Base-by-base conservation (phyloP, 2,329 filamentous ascomycete species). In the Phoma herbarum region DNA sequence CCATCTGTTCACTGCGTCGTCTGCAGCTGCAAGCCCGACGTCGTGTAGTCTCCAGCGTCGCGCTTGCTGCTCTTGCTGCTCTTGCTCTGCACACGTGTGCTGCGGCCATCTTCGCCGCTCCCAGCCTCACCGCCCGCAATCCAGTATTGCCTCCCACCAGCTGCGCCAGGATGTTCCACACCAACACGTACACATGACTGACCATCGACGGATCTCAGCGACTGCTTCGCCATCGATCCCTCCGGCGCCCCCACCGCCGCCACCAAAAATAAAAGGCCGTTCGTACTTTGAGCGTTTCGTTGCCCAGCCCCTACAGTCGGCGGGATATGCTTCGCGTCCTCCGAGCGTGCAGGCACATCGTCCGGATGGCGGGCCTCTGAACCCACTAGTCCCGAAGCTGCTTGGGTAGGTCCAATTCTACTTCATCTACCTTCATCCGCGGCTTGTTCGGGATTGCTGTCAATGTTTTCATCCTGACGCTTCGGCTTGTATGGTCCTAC, bases 241-340 rank as follows among this genome's bases (percentile, higher is more conserved):
- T 47, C 68, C 73, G 42, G 68, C 76, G 47, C 75, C 76, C 23
- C 75, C 75, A 50, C 71, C 73, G 49, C 75, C 76, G 45, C 75
- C 73, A 16, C 69, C 71, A 48, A 76, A 71, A 63, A 53, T 64
- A 63, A 63, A 61, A 22, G 23, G 10, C 60, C 68, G 68, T 58
- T 77, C 75, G 46, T 78, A 78, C 66, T 77, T 79, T 68, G 82
- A 83, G 64, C 80, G 83, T 65, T 81, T 86, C 63, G 82, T 86
- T 57, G 82, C 82, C 47, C 83, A 85, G 69, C 82, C 83, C 20
- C 83, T 85, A 71, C 56, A 59, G 51, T 70, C 72, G 41, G 70
- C 71, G 3, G 80, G 82, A 56, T 83, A 83, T 55, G 82, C 79
- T 65, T 84, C 83, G 61, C 78, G 83, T 45, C 83, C 83, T 31